Base-by-base conservation (phyloP, 192 early-diverging fungal genomes). In the Backusella luteola region DNA sequence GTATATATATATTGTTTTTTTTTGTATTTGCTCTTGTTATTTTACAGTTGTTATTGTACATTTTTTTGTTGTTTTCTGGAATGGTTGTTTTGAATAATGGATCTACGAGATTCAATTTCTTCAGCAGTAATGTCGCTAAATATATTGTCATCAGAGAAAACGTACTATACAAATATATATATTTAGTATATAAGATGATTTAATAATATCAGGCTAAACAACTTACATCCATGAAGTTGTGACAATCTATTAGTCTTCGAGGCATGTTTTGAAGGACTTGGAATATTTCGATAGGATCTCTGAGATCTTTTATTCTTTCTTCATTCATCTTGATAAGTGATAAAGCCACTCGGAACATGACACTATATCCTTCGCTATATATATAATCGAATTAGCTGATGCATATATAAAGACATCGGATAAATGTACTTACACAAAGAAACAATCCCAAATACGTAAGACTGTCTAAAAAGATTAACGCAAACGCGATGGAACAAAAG, bases 261-360 rank as follows among this genome's bases (percentile, higher is more conserved):
- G 89, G 89, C 77, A 89, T 84, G 63, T 90, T 88, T 79, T 87
- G 76, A 6, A 89, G 87, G 14, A 85, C 74, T 35, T 86, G 85
- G 70, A 90, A 90, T 53, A 85, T 79, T 72, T 89, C 88, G 26
- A 90, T 69, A 1, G 88, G 84, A 75, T 90, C 89, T 59, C 85
- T 79, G 8, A 87, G 80, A 44, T 83, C 83, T 8, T 89, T 67
- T 26, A 95, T 86, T 53, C 86, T 82, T 19, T 81, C 77, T 71
- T 95, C 88, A 74, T 92, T 87, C 32, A 91, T 73, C 68, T 88
- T 81, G 34, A 95, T 77, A 68, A 95, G 86, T 0, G 94, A 87
- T 34, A 95, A 83, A 0, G 91, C 90, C 14, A 93, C 88, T 2
- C 91, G 85, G 74, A 92, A 91, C 15, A 95, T 73, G 39, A 93